Percentiles rank a stretch among this genome's conserved stretches.
phyloP scores from a whole-genome alignment of 1,139 yeast genomes.

The Tardiomyces blankii region DNA sequence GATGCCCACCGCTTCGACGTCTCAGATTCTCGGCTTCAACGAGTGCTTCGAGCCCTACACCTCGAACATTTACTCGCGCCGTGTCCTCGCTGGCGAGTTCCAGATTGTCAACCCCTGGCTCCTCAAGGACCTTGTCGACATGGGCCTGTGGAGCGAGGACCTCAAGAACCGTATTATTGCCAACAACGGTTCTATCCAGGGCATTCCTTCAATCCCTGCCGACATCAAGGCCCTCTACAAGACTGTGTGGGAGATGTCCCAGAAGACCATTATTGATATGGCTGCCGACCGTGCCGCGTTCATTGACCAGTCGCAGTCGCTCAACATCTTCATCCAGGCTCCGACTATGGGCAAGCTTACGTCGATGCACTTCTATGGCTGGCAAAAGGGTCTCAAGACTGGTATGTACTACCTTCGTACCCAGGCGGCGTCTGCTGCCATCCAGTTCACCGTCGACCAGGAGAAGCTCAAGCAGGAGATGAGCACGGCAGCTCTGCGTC shows the following conservation, averaged over 20 bases:
- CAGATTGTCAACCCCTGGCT: conserved; percentile 80
- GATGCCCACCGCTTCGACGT: conserved; percentile 93
- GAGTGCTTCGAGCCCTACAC: conserved; percentile 92
- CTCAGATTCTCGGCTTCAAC: conserved; percentile 79
- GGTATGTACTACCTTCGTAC: conserved; percentile 97
- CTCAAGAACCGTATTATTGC: conserved; percentile 74
- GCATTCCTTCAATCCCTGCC: conserved; percentile 62
- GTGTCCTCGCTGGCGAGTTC: conserved; percentile 82
- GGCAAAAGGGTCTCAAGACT: conserved; percentile 94
- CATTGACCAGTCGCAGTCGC: conserved; percentile 89
- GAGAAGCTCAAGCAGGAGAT: conserved; percentile 33
- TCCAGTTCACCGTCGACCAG: conserved; percentile 79
- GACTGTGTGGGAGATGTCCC: conserved; percentile 96
- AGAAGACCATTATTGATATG: conserved; percentile 79
- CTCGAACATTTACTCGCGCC: conserved; percentile 75
- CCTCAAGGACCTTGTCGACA: conserved; percentile 68
- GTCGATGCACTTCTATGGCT: conserved; percentile 95
- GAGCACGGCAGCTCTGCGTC: conserved; percentile 16
- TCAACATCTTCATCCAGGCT: conserved; percentile 73
- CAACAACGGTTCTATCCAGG: conserved; percentile 80
- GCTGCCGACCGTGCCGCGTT: conserved; percentile 92
- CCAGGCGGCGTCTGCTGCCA: conserved; percentile 90
- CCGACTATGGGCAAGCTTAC: conserved; percentile 93
- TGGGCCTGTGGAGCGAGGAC: conserved; percentile 71
- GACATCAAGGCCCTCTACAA: conserved; percentile 71